These are phyloP conservation scores for Zarea fungicola DNA, from an alignment of 2,329 filamentous ascomycete species.

Conservation along the genomic window DNA sequence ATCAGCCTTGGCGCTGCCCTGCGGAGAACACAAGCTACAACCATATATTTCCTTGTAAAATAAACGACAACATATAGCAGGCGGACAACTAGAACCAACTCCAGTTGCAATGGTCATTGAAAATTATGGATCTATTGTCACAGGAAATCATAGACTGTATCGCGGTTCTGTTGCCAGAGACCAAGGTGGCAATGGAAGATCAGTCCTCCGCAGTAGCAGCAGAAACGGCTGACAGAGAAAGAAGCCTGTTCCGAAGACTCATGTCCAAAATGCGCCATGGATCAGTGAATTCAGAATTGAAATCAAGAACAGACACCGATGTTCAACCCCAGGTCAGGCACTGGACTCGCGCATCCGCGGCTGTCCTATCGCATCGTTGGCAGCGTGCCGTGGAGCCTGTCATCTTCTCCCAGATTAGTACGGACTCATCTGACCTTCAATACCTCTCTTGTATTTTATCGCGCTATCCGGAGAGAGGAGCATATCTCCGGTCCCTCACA, in stretches of 20 bases:
- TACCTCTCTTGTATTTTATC: background rate
- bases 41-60: too few relatives aligned
- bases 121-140: slow-evolving; percentile 4
- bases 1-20: too few relatives aligned
- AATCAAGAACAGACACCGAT: background rate
- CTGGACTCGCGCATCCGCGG: background rate
- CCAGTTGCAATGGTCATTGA: too few relatives aligned
- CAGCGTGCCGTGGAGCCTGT: slow-evolving; percentile 5
- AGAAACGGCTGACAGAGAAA: background rate
- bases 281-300: background rate
- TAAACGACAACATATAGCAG: too few relatives aligned
- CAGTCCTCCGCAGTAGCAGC: background rate
- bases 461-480: background rate
- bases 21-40: too few relatives aligned
- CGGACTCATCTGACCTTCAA: background rate
- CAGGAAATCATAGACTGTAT: slow-evolving; percentile 9
- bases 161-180: background rate
- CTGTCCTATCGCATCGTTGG: background rate
- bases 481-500: background rate
- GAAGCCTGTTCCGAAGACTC: background rate
- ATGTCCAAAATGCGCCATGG: background rate
- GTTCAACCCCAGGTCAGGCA: background rate
- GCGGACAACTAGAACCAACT: too few relatives aligned
- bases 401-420: background rate
- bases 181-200: background rate